phyloP scores from a whole-genome alignment of 2,329 filamentous ascomycete genomes.

The Phyllosticta paracitricarpa region DNA sequence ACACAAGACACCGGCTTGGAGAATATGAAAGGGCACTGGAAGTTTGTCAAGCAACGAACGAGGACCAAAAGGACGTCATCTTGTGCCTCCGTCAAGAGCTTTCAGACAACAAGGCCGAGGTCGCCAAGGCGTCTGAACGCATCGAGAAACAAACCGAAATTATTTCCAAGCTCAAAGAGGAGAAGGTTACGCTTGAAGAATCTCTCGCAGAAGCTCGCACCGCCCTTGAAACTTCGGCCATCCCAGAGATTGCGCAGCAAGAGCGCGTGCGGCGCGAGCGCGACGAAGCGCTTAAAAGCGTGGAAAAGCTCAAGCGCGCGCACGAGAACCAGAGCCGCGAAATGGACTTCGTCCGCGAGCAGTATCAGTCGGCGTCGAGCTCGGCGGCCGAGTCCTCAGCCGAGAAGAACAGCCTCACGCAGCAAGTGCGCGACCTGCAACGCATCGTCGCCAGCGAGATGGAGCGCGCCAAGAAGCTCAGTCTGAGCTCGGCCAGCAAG shows the following conservation, averaged over 20 bases:
- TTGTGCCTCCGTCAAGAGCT: neutral
- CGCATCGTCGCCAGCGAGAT: constrained; percentile 1
- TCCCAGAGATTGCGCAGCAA: constrained; percentile 2
- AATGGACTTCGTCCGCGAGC: constrained; percentile 46
- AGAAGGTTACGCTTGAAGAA: neutral
- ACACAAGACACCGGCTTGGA: constrained; percentile 16
- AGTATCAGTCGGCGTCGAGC: constrained; percentile 37
- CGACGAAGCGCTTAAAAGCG: constrained; percentile 16
- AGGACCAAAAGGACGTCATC: neutral
- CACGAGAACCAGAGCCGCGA: constrained; percentile 34
- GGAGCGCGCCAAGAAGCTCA: neutral
- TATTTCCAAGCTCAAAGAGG: constrained; percentile 17
- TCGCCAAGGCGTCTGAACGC: neutral
- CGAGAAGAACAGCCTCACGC: neutral
- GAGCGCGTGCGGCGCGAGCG: constrained; percentile 14
- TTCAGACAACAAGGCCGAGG: neutral
- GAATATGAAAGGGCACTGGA: constrained; percentile 21
- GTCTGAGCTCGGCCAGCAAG: neutral
- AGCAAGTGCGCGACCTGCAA: constrained; percentile 10
- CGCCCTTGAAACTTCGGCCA: neutral
- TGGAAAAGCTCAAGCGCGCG: constrained; percentile 23
- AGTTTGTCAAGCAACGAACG: constrained; percentile 5
- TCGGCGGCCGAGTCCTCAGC: neutral
- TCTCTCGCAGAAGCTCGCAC: constrained; percentile 1
- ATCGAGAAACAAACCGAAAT: constrained; percentile 22